Percentiles rank a stretch among this genome's conserved stretches.
phyloP scores from a whole-genome alignment of 73 alveolate species.

The Paramecium tetraurelia region DNA sequence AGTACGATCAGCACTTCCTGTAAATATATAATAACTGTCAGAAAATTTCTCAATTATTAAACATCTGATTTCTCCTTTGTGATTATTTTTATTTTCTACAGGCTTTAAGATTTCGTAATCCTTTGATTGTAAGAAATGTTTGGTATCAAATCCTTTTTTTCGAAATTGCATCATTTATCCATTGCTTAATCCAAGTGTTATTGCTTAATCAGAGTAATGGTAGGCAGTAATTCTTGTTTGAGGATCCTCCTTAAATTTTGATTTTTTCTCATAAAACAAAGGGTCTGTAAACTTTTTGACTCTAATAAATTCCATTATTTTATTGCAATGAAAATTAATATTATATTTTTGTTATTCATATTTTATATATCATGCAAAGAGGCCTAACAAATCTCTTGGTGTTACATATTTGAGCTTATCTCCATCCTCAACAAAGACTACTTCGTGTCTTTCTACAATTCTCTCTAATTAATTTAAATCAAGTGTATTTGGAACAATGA shows the following conservation, averaged over 20 bases:
- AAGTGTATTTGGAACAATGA: background rate
- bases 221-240: slow-evolving; percentile 18
- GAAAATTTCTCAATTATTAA: background rate
- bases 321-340: background rate
- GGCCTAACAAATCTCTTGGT: background rate
- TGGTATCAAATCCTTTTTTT: background rate
- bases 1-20: slow-evolving; percentile 13
- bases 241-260: background rate
- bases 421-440: slow-evolving; percentile 7
- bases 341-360: background rate
- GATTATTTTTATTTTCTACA: slow-evolving; percentile 4
- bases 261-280: background rate
- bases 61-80: slow-evolving; percentile 1
- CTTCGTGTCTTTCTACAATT: slow-evolving; percentile 45
- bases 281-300: background rate
- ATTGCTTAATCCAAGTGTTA: background rate
- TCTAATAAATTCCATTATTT: background rate
- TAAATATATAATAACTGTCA: background rate
- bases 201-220: background rate
- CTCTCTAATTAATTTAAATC: slow-evolving; percentile 2
- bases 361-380: background rate
- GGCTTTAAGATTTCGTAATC: background rate
- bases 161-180: slow-evolving; percentile 21
- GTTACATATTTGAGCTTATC: slow-evolving; percentile 1
- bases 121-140: background rate